These are phyloP conservation scores for Geotrichum siamense DNA, from an alignment of 1,139 yeast species.

Conservation along the genomic window DNA sequence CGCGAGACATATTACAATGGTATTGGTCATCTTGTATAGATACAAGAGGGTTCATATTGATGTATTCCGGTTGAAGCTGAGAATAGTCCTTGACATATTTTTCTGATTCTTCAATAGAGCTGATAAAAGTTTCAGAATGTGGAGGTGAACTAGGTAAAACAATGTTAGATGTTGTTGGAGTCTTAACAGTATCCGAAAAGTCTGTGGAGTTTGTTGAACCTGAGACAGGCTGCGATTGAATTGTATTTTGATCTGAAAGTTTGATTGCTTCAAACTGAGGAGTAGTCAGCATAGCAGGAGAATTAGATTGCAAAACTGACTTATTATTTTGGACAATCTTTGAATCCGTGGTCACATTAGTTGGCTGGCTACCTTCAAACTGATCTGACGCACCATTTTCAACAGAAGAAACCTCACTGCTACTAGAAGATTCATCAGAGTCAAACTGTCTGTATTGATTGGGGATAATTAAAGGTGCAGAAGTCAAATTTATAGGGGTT, in stretches of 20 bases:
- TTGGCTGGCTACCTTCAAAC: not conserved
- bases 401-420: not conserved
- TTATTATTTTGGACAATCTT: too few species aligned
- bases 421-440: not conserved
- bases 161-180: not conserved
- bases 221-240: not conserved
- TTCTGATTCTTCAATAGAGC: too few species aligned
- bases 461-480: conserved; percentile 1
- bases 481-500: not conserved
- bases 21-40: too few species aligned
- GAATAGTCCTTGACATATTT: too few species aligned
- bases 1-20: too few species aligned
- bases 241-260: not conserved
- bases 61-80: too few species aligned
- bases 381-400: not conserved
- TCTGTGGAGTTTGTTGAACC: conserved; percentile 1
- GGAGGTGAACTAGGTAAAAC: not conserved
- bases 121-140: not conserved
- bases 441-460: conserved; percentile 3
- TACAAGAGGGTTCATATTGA: too few species aligned
- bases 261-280: not conserved
- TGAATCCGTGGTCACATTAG: not conserved
- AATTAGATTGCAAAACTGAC: too few species aligned
- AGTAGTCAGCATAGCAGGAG: too few species aligned
- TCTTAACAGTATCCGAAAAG: not conserved